phyloP scores from a whole-genome alignment of 495 filamentous ascomycete species.

The Penicillium pancosmium region DNA sequence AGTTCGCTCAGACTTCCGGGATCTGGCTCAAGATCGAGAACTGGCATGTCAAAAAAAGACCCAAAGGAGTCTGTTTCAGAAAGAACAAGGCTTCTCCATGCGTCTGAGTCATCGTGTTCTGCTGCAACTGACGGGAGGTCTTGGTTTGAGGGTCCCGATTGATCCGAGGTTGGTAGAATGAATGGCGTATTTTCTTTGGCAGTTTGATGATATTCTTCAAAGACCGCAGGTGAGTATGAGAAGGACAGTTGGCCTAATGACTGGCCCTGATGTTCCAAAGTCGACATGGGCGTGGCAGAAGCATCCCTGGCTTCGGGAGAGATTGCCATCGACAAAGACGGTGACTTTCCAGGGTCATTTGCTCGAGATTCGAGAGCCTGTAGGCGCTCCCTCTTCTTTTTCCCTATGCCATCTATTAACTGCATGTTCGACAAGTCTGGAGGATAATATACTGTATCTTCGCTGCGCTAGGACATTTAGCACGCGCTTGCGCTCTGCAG shows the following conservation, averaged over 20 bases:
- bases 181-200: background rate
- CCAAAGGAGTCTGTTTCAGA: background rate
- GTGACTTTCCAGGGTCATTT: background rate
- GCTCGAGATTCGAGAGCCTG: constrained; percentile 12
- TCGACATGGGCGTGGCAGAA: background rate
- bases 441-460: constrained; percentile 34
- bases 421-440: background rate
- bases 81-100: background rate
- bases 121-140: background rate
- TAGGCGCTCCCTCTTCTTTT: constrained; percentile 12
- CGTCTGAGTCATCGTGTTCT: background rate
- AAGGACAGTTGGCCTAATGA: background rate
- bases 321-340: background rate
- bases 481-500: constrained; percentile 49
- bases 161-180: background rate
- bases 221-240: background rate
- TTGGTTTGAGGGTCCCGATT: background rate
- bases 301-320: background rate
- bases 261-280: background rate
- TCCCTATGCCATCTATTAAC: background rate
- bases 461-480: constrained; percentile 54
- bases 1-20: background rate
- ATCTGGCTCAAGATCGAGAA: background rate
- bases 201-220: background rate
- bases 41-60: background rate